Percentiles rank a stretch among this genome's conserved stretches.
phyloP scores from a whole-genome alignment of 2,329 filamentous ascomycete genomes.

The Aspergillus unguis region DNA sequence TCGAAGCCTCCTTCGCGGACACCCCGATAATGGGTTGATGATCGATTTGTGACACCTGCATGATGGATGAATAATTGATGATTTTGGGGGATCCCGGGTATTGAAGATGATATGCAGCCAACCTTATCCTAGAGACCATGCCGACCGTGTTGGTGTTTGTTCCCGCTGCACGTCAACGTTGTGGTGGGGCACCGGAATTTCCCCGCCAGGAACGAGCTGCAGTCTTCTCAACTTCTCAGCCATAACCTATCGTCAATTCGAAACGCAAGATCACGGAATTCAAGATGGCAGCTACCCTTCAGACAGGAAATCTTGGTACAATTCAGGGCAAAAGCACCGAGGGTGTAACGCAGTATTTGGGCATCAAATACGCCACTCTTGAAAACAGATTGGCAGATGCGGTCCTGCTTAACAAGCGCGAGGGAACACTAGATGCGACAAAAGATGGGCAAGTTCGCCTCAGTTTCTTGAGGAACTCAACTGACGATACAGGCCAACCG shows the following conservation, averaged over 20 bases:
- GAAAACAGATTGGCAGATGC: slow-evolving; percentile 34
- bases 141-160: too few relatives aligned
- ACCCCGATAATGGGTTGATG: too few relatives aligned
- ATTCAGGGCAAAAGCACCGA: slow-evolving; percentile 27
- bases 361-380: slow-evolving; percentile 39
- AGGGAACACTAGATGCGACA: slow-evolving; percentile 32
- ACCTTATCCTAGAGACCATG: neutral
- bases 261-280: neutral
- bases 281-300: slow-evolving; percentile 16
- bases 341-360: slow-evolving; percentile 33
- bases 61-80: too few relatives aligned
- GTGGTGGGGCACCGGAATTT: slow-evolving; percentile 1
- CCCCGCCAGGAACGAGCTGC: neutral
- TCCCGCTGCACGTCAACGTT: neutral
- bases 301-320: slow-evolving; percentile 28
- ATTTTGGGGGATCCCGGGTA: too few relatives aligned
- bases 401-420: slow-evolving; percentile 26
- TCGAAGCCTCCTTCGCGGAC: too few relatives aligned
- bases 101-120: neutral
- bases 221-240: too few relatives aligned
- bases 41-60: too few relatives aligned
- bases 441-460: slow-evolving; percentile 31
- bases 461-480: neutral
- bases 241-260: too few relatives aligned
- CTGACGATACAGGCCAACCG: slow-evolving; percentile 31